Evolutionary conservation across 2,329 filamentous ascomycete species (phyloP).

Genomic region (Chalaropsis thielavioides): DNA sequence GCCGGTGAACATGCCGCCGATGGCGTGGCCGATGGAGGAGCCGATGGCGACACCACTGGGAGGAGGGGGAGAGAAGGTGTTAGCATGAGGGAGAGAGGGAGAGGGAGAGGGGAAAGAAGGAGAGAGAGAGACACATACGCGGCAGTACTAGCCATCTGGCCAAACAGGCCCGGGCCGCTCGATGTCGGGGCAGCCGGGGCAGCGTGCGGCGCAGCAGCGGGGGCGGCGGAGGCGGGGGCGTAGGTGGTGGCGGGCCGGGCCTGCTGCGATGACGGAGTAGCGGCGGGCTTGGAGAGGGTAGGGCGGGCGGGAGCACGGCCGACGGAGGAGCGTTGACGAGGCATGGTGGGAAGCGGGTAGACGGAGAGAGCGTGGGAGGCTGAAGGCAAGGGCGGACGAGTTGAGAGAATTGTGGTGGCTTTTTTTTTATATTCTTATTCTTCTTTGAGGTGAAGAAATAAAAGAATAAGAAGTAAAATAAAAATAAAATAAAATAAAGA

Average conservation of each 20-base stretch:
- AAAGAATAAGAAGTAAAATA: not conserved
- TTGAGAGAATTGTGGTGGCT: not conserved
- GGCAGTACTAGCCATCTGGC: conserved; percentile 93
- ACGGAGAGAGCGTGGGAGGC: not conserved
- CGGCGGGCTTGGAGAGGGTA: conserved; percentile 38
- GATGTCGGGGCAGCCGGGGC: conserved; percentile 37
- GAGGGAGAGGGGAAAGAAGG: not conserved
- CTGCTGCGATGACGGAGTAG: conserved; percentile 45
- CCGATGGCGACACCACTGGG: conserved; percentile 87
- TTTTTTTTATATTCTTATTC: no score
- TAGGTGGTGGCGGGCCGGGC: conserved; percentile 56
- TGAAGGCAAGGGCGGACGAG: conserved; percentile 12
- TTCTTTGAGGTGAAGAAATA: no score
- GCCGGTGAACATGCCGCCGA: conserved; percentile 76
- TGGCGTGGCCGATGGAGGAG: conserved; percentile 86
- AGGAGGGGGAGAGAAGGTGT: conserved; percentile 16
- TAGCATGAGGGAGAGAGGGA: conserved; percentile 3
- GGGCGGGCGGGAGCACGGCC: conserved; percentile 51
- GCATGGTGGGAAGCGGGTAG: conserved; percentile 38
- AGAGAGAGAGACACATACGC: conserved; percentile 54
- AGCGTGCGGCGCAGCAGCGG: conserved; percentile 36
- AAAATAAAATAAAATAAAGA: not conserved
- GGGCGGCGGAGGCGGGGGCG: conserved; percentile 30
- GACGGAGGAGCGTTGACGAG: conserved; percentile 57
- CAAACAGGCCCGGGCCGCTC: conserved; percentile 72